Percentiles rank a stretch among this genome's conserved stretches.
Conservation (phyloP, 2,329 filamentous ascomycete species). For the Waltergamsia citrina region DNA sequence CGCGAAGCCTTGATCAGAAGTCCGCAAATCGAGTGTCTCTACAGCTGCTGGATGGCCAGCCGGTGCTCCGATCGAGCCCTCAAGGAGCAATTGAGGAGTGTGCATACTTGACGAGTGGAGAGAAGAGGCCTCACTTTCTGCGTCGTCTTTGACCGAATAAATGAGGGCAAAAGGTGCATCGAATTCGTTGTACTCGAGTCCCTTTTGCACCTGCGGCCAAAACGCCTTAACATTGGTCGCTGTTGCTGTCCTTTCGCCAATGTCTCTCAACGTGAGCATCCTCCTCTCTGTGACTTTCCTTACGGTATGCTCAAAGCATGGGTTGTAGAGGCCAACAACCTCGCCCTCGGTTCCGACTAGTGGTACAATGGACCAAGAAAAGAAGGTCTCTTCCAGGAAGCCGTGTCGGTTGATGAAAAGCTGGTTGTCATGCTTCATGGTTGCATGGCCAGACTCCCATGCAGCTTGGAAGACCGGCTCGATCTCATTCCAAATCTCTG, state of each 20-base stretch:
- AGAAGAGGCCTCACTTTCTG: conserved; percentile 62
- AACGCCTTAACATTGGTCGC: conserved; percentile 67
- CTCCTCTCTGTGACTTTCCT: conserved; percentile 69
- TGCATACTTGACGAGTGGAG: conserved; percentile 59
- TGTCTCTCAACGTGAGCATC: conserved; percentile 70
- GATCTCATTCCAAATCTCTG: conserved; percentile 66
- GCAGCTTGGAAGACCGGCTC: conserved; percentile 60
- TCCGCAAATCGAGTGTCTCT: conserved; percentile 56
- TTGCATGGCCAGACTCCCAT: conserved; percentile 62
- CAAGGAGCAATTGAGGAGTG: conserved; percentile 56
- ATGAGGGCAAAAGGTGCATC: conserved; percentile 71
- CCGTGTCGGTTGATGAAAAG: conserved; percentile 62
- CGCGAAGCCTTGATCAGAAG: conserved; percentile 63
- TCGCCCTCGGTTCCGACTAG: conserved; percentile 65
- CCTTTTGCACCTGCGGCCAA: conserved; percentile 60
- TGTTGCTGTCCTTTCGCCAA: conserved; percentile 64
- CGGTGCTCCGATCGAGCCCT: conserved; percentile 63
- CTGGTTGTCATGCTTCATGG: conserved; percentile 76
- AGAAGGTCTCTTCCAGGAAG: conserved; percentile 71
- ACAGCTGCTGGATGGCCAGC: conserved; percentile 52
- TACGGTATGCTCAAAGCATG: conserved; percentile 71
- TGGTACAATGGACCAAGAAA: conserved; percentile 75
- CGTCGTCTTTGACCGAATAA: conserved; percentile 65
- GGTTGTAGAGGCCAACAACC: conserved; percentile 70
- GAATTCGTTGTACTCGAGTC: conserved; percentile 63